phyloP scores from a whole-genome alignment of 805 yeast species.

The Ogataea corticis region DNA sequence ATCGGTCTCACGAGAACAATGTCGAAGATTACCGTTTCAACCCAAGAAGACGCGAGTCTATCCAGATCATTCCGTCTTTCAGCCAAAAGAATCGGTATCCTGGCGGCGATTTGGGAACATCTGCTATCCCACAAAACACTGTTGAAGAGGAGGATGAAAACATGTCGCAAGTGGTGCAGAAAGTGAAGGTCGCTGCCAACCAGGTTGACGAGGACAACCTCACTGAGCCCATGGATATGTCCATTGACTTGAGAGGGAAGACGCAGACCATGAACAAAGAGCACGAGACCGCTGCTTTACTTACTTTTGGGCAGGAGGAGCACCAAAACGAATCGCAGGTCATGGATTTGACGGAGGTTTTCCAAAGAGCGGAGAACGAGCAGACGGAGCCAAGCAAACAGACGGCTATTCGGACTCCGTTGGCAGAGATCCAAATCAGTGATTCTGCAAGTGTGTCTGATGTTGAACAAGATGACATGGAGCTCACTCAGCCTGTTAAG shows the following conservation, averaged over 20 bases:
- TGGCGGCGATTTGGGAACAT: too few relatives aligned
- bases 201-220: slow-evolving; percentile 25
- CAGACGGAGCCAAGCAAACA: slow-evolving; percentile 4
- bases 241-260: slow-evolving; percentile 14
- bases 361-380: slow-evolving; percentile 14
- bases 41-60: slow-evolving; percentile 31
- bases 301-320: not conserved
- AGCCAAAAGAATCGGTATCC: slow-evolving; percentile 5
- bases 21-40: slow-evolving; percentile 13
- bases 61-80: slow-evolving; percentile 34
- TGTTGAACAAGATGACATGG: slow-evolving; percentile 4
- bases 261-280: not conserved
- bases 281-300: not conserved
- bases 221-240: slow-evolving; percentile 32
- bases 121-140: not conserved
- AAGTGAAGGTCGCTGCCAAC: slow-evolving; percentile 5
- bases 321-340: slow-evolving; percentile 2
- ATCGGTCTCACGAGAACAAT: slow-evolving; percentile 39
- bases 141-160: slow-evolving; percentile 14
- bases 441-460: not conserved
- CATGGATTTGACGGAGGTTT: slow-evolving; percentile 16
- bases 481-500: slow-evolving; percentile 7
- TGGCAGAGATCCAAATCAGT: too few relatives aligned
- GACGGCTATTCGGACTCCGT: too few relatives aligned
- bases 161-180: slow-evolving; percentile 16